Evolutionary conservation across 75 land plant genomes (phyloP).

Genomic region (Selaginella moellendorffii): DNA sequence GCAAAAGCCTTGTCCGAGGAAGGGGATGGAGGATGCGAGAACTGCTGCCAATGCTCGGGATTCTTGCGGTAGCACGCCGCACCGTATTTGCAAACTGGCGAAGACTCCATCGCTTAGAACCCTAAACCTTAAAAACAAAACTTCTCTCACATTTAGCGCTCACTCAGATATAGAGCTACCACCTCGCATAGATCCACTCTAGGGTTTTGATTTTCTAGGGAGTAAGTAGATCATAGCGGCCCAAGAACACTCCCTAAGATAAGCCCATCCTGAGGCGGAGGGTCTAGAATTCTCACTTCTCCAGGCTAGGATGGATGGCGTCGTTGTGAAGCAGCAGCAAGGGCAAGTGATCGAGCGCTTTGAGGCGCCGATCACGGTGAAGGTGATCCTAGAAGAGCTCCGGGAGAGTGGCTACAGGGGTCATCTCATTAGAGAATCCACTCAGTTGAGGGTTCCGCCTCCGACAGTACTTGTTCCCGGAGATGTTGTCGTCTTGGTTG

Average conservation of each 20-base stretch:
- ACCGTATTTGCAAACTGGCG: constrained; percentile 26
- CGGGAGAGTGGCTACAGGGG: no score
- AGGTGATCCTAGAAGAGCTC: not conserved
- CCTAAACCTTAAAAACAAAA: not conserved
- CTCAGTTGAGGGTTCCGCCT: not conserved
- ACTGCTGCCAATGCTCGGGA: constrained; percentile 22
- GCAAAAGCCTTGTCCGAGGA: not conserved
- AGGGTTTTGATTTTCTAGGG: no score
- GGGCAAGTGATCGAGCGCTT: not conserved
- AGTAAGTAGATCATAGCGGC: no score
- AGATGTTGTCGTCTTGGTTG: not conserved
- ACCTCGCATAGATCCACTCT: no score
- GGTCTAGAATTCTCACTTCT: no score
- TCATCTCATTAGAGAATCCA: not conserved
- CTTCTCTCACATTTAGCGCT: no score
- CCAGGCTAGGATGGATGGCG: no score
- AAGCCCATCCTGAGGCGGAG: no score
- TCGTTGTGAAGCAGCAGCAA: not conserved
- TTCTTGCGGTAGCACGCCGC: constrained; percentile 22
- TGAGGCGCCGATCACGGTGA: not conserved
- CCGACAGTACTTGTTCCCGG: not conserved
- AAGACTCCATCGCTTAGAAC: not conserved
- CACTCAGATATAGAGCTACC: no score
- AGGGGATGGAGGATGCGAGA: constrained; percentile 14
- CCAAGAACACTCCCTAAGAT: no score